Evolutionary conservation across 164 flowering plant genomes (phyloP), one percentile per base, ranked within the genome.

Genomic region (Kalanchoe fedtschenkoi): DNA sequence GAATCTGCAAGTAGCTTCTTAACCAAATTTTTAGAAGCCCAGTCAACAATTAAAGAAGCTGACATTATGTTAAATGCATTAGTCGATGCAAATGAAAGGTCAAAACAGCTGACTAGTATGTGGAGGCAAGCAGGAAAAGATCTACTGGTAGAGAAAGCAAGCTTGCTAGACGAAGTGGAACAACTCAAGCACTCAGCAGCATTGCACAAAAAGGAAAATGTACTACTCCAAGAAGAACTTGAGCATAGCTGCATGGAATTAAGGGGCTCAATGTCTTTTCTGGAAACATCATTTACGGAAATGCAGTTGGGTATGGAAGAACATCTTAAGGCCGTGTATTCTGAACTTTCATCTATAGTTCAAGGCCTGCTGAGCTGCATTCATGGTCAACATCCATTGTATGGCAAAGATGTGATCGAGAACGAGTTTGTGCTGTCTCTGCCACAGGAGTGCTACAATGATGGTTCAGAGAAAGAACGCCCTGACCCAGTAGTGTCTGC

Each of bases 1-100:
- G 70, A 66, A 41, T 69, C 61, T 51, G 64, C 71, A 33, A 63
- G 56, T 43, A 69, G 68, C 64, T 85, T 82, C 73, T 75, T 87
- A n/a, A 57, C 37, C 58, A 83, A 75, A 69, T 72, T 77, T 76
- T 88, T 80, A 76, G 87, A 85, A 72, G 86, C 83, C 58, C 80
- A 70, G 63, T 74, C 73, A 59, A 81, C 88, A 56, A 80, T 87
- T 63, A 71, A 75, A 68, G 97, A 89, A 74, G 90, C 90, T 65
- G 92, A 86, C 70, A 32, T 62, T 15, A 78, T 80, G 87, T 68
- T 90, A 63, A 84, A 80, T 71, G 80, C 78, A 58, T 71, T 89
- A 71, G 35, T 80, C 47, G 69, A 75, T 63, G 83, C 72, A 70
- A 83, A 84, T 68, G 82, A 78, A 72, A 71, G 72, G 65, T 74